These are phyloP conservation scores for Globisporangium yorkense DNA, from an alignment of 352 stramenopile genomes.

Conservation along the genomic window DNA sequence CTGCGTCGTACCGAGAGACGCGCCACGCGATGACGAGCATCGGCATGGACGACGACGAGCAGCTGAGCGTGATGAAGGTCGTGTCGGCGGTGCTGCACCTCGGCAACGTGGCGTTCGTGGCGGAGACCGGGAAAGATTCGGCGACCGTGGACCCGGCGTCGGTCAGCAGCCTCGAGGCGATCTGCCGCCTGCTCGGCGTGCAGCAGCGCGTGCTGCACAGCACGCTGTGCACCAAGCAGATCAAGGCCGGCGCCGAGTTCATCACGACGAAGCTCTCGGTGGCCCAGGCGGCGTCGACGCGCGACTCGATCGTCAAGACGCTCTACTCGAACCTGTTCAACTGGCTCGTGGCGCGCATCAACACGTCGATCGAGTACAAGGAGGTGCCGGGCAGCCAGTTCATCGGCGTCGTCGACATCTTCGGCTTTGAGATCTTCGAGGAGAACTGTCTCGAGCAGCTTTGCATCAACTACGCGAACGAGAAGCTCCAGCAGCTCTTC, in stretches of 20 bases:
- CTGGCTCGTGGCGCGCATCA: slow-evolving; percentile 94
- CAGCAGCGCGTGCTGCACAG: slow-evolving; percentile 36
- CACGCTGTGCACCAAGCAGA: slow-evolving; percentile 74
- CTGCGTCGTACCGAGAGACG: slow-evolving; percentile 67
- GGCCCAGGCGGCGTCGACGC: slow-evolving; percentile 62
- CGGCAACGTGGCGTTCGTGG: slow-evolving; percentile 79
- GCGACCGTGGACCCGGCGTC: slow-evolving; percentile 35
- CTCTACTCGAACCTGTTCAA: slow-evolving; percentile 89
- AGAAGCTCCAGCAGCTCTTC: slow-evolving; percentile 86
- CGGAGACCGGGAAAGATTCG: slow-evolving; percentile 62
- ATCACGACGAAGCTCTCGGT: slow-evolving; percentile 66
- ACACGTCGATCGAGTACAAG: slow-evolving; percentile 86
- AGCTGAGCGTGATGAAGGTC: slow-evolving; percentile 78
- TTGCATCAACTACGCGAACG: slow-evolving; percentile 88
- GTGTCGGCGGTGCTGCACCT: slow-evolving; percentile 84
- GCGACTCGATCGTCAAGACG: slow-evolving; percentile 84
- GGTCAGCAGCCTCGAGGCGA: slow-evolving; percentile 50
- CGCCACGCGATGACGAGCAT: slow-evolving; percentile 78
- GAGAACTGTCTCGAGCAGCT: slow-evolving; percentile 90
- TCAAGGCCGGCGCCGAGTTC: slow-evolving; percentile 69
- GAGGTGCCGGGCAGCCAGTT: slow-evolving; percentile 66
- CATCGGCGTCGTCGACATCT: slow-evolving; percentile 83
- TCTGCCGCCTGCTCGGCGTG: slow-evolving; percentile 68
- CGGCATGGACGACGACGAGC: slow-evolving; percentile 70
- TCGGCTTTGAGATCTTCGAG: slow-evolving; percentile 89